Percentiles rank a stretch among this genome's conserved stretches.
Evolutionary conservation across 176 grass and related monocot species (phyloP).

Genomic region (Cymbopogon citratus): DNA sequence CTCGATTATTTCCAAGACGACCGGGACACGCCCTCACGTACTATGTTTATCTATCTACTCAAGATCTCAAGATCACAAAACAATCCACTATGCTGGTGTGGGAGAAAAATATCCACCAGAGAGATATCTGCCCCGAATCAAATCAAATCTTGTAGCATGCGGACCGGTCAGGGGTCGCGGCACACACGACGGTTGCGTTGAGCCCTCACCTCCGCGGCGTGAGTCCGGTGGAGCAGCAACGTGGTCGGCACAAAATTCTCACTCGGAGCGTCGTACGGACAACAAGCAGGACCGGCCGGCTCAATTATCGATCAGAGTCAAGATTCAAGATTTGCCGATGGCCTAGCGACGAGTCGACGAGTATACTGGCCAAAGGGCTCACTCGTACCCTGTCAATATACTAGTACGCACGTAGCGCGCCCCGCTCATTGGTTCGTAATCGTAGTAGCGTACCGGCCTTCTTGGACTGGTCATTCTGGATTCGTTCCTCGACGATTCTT

Average conservation of each 20-base stretch:
- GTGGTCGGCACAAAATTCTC: background rate
- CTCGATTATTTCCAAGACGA: background rate
- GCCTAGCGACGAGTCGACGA: background rate
- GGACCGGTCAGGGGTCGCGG: background rate
- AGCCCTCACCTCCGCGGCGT: background rate
- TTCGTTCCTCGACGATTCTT: background rate
- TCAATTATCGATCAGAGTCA: background rate
- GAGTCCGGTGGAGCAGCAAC: background rate
- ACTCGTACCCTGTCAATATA: background rate
- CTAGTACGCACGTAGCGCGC: background rate
- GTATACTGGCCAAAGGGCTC: background rate
- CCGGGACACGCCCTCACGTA: no score
- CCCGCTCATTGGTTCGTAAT: background rate
- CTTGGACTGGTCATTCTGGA: background rate
- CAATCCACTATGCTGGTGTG: background rate
- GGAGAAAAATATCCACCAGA: background rate
- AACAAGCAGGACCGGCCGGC: background rate
- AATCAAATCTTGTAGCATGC: slow-evolving; percentile 11
- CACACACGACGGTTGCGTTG: background rate
- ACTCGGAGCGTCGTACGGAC: no score
- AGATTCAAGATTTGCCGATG: background rate
- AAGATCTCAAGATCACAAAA: background rate
- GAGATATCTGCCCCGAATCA: background rate
- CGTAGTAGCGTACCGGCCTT: background rate
- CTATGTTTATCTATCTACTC: background rate